Percentiles rank a stretch among this genome's conserved stretches.
Evolutionary conservation across 1,284 basidiomycete species (phyloP).

Genomic region (Anthracocystis walkeri): DNA sequence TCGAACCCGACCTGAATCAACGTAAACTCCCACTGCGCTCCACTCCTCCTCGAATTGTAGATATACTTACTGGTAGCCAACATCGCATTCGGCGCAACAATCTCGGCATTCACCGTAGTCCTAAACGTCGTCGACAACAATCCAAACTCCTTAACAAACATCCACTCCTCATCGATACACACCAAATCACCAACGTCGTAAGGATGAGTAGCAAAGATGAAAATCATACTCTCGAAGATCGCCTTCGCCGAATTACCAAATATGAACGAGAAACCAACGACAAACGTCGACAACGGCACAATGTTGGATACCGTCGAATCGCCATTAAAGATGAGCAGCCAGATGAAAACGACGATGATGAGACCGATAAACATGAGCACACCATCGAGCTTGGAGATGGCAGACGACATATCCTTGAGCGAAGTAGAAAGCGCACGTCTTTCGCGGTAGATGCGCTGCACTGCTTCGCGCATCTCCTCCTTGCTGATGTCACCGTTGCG

Average conservation of each 20-base stretch:
- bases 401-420: conserved; percentile 72
- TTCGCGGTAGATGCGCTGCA: conserved; percentile 83
- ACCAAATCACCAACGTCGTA: conserved; percentile 69
- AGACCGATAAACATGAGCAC: conserved; percentile 76
- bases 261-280: conserved; percentile 71
- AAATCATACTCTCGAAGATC: conserved; percentile 77
- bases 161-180: conserved; percentile 68
- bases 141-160: conserved; percentile 74
- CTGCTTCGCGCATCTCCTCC: conserved; percentile 84
- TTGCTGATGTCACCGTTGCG: conserved; percentile 84
- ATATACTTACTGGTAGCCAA: conserved; percentile 80
- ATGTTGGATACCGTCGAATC: conserved; percentile 79
- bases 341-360: conserved; percentile 78
- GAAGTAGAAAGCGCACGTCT: conserved; percentile 78
- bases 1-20: conserved; percentile 68
- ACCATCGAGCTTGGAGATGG: conserved; percentile 63
- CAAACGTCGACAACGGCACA: conserved; percentile 82
- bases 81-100: conserved; percentile 83
- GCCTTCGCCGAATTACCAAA: conserved; percentile 85
- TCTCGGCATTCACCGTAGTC: conserved; percentile 80
- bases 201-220: conserved; percentile 78
- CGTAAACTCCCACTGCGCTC: conserved; percentile 80
- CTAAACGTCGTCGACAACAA: conserved; percentile 84
- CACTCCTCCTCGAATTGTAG: conserved; percentile 72
- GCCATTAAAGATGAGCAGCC: conserved; percentile 82